Conservation (phyloP, 2,329 filamentous ascomycete genomes). For the Colletotrichum cuscutae region DNA sequence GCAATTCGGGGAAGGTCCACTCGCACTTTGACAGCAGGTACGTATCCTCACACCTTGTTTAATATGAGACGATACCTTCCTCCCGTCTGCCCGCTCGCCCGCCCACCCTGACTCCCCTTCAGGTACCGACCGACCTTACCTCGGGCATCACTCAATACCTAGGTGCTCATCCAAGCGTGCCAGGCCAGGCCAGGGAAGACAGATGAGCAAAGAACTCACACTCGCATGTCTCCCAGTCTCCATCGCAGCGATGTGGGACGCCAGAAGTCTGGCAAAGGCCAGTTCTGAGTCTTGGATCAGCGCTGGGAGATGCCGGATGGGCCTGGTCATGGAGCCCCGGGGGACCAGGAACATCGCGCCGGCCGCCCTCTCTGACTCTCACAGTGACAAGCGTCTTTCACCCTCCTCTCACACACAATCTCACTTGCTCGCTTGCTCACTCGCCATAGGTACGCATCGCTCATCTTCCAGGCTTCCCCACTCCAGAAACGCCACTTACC, state of each 20-base stretch:
- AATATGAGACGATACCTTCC: constrained; percentile 1
- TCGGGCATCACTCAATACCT: background rate
- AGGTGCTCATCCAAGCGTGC: background rate
- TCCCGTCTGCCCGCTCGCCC: background rate
- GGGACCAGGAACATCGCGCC: constrained; percentile 3
- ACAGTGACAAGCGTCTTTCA: no score
- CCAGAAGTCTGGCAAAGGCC: background rate
- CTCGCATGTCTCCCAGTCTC: no score
- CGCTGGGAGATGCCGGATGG: background rate
- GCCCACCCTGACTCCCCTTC: background rate
- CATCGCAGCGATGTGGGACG: background rate
- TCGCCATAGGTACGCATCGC: background rate
- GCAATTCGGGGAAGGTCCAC: background rate
- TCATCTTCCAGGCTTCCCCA: background rate
- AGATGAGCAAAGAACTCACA: background rate
- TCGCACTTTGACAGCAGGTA: background rate
- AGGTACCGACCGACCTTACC: background rate
- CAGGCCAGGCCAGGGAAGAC: background rate
- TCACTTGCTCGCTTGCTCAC: no score
- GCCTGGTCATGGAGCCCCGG: background rate
- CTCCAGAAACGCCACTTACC: constrained; percentile 13
- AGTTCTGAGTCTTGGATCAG: background rate
- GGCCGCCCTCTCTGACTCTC: background rate
- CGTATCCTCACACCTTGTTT: background rate
- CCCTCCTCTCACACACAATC: no score